Conservation (phyloP, 352 stramenopile genomes). For the Pseudoperonospora humuli region DNA sequence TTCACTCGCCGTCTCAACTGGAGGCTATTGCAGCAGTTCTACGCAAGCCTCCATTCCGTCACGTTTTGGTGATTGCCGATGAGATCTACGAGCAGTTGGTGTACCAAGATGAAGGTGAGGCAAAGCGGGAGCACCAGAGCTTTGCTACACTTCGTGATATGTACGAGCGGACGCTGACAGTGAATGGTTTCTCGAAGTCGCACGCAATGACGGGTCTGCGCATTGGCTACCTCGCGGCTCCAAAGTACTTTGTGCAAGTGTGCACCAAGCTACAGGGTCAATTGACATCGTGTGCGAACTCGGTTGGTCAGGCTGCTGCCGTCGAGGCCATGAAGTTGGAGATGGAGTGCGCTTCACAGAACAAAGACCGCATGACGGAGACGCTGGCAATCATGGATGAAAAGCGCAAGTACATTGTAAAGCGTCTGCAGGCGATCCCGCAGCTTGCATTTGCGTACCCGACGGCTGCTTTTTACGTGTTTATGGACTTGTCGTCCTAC, state of each 20-base stretch:
- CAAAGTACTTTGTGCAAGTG: constrained; percentile 76
- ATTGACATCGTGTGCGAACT: constrained; percentile 92
- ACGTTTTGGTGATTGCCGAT: constrained; percentile 87
- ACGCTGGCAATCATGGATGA: constrained; percentile 48
- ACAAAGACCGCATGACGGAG: constrained; percentile 44
- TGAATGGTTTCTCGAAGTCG: constrained; percentile 97
- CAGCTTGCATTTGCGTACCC: constrained; percentile 81
- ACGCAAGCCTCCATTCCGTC: constrained; percentile 48
- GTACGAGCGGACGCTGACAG: constrained; percentile 87
- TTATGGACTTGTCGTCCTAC: constrained; percentile 86
- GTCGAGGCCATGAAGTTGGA: constrained; percentile 85
- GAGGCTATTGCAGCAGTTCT: constrained; percentile 49
- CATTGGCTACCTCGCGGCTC: constrained; percentile 87
- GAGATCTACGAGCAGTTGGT: constrained; percentile 96
- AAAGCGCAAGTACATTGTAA: constrained; percentile 90
- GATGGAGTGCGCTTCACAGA: constrained; percentile 48
- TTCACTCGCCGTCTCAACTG: constrained; percentile 56
- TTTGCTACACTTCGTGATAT: constrained; percentile 76
- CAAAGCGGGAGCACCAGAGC: constrained; percentile 50
- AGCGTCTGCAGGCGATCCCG: constrained; percentile 76
- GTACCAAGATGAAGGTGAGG: constrained; percentile 75
- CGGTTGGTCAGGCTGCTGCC: constrained; percentile 88
- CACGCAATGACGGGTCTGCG: constrained; percentile 95
- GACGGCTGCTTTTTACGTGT: constrained; percentile 93
- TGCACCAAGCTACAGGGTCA: constrained; percentile 92